These are phyloP conservation scores for Lichtheimia ramosa DNA, from an alignment of 371 early-diverging fungal genomes.

Conservation along the genomic window DNA sequence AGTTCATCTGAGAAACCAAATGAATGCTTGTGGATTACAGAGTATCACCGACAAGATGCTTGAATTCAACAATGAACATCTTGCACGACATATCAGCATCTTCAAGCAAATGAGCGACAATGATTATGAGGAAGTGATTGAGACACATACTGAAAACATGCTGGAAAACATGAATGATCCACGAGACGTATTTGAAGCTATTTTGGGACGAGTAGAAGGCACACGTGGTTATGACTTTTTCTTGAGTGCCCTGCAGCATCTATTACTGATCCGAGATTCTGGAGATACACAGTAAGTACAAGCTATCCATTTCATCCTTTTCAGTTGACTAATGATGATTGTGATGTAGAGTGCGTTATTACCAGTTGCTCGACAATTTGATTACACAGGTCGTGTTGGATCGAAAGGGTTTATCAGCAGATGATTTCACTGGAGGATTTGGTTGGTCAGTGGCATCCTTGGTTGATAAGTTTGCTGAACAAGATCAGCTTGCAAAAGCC, in stretches of 20 bases:
- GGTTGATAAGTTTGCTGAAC: slow-evolving; percentile 78
- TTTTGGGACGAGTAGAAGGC: slow-evolving; percentile 72
- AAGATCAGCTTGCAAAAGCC: slow-evolving; percentile 72
- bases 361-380: slow-evolving; percentile 77
- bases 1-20: slow-evolving; percentile 75
- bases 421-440: slow-evolving; percentile 51
- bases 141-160: slow-evolving; percentile 74
- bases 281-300: slow-evolving; percentile 46
- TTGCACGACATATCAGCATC: slow-evolving; percentile 74
- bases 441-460: slow-evolving; percentile 72
- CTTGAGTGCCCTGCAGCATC: slow-evolving; percentile 75
- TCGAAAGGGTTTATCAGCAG: slow-evolving; percentile 63
- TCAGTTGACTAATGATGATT: background rate
- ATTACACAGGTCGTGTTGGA: slow-evolving; percentile 84
- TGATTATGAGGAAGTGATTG: slow-evolving; percentile 77
- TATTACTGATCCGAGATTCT: slow-evolving; percentile 73
- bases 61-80: slow-evolving; percentile 67
- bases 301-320: background rate
- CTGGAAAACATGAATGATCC: slow-evolving; percentile 82
- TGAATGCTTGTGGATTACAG: slow-evolving; percentile 72
- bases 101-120: slow-evolving; percentile 77
- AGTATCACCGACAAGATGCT: slow-evolving; percentile 76
- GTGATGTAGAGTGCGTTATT: slow-evolving; percentile 62
- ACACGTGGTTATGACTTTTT: slow-evolving; percentile 79
- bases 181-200: slow-evolving; percentile 73